Evolutionary conservation across 768 basidiomycete genomes (phyloP), one percentile per base, ranked within the genome.

Genomic region (Suillus fuscotomentosus): DNA sequence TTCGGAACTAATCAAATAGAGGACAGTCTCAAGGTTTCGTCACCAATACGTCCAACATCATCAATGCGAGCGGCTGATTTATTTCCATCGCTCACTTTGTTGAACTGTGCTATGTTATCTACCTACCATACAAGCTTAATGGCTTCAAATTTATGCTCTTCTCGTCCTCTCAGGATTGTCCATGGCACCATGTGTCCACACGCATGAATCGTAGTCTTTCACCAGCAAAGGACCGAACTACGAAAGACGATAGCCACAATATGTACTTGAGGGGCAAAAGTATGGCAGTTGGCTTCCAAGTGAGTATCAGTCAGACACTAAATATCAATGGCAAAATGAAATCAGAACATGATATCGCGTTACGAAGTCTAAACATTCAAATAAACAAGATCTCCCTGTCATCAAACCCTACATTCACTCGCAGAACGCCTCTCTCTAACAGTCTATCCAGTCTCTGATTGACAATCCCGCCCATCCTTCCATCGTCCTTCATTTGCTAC

Each of bases 1-100:
- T 53, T 54, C 51, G 56, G 45, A 14, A 24, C 39, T 59, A 51
- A 48, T 64, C 47, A 10, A 45, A 11, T 11, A 45, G 39, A 31
- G n/a, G 7, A 64, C 65, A 86, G 84, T 76, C 74, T 66, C 87
- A 85, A 60, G 86, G 84, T 5, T 87, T 86, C 71, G 76, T 85
- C 13, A 81, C 80, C 9, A 75, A 79, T 63, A 71, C 77, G 2
- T 62, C 64, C 43, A 72, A 71, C 38, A 72, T 81, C 27, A 68
- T 76, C 41, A 42, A 65, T 34, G 72, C 69, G n/a, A 61, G 53
- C 22, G 11, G 41, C 11, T 59, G 41, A 59, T 42, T 17, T 42
- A 38, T 59, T 31, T 24, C 7, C 10, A 22, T 27, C 17, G 11
- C 39, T 20, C 14, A 22, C 36, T 38, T 15, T 38, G 55, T 22